Evolutionary conservation across 495 filamentous ascomycete genomes (phyloP), one percentile per base, ranked within the genome.

Genomic region (Penicillium ucsense): DNA sequence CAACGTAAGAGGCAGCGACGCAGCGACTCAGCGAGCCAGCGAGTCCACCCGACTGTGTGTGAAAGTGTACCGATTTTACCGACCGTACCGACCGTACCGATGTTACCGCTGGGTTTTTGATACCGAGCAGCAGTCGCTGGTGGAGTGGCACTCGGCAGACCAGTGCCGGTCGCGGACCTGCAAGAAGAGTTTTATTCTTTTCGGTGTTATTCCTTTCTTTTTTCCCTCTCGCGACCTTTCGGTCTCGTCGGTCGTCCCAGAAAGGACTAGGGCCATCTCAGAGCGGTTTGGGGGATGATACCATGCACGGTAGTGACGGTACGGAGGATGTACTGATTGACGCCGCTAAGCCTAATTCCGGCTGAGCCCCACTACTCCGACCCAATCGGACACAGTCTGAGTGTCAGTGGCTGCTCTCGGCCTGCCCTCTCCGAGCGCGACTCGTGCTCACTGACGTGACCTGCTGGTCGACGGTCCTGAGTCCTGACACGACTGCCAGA

Each of bases 81-180:
- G 36, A 48, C 27, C 31, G 31, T 12, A 27, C 34, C 30, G 20
- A 32, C 7, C 6, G 5, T 29, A 40, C 38, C 38, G 27, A 41
- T 41, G 20, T 20, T 20, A 20, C 20, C 20, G 20, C 20, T 20
- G 20, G 20, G 20, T 20, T 20, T 20, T 41, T 10, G 27, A 41
- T 30, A 41, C 27, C 27, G 38, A 41, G 39, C 20, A 20, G 2
- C 20, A 20, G 9, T 30, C 43, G 30, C 30, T 8, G 38, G 51
- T 49, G 47, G 50, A 45, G 51, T 45, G 46, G 37, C 34, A 42
- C 53, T 52, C 54, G 54, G 54, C 54, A 56, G 43, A 31, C 2
- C n/a, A n/a, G 39, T 55, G 52, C 52, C 52, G 52, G 52, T 41
- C 41, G 45, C 4, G 30, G 33, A 31, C 8, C 31, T 27, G 43